Conservation (phyloP, 257 asterid species). For the Petunia axillaris region DNA sequence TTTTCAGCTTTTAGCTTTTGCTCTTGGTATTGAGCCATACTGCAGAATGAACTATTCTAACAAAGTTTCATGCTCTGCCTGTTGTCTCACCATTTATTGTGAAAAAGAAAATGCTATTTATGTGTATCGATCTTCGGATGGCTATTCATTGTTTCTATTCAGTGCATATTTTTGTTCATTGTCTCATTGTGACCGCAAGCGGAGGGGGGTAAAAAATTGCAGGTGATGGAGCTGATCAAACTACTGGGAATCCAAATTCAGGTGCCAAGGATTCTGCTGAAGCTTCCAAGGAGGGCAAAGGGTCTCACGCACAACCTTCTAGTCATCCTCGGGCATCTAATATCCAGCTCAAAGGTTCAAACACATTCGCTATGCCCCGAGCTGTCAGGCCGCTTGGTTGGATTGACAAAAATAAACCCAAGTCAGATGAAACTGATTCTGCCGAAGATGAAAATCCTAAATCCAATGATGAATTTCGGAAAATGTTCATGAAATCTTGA, state of each 20-base stretch:
- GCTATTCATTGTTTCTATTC: background rate
- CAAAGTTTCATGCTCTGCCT: background rate
- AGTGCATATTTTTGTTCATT: background rate
- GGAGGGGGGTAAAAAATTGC: slow-evolving; percentile 30
- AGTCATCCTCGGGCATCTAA: slow-evolving; percentile 39
- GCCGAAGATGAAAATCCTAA: slow-evolving; percentile 66
- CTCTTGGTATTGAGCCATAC: slow-evolving; percentile 1
- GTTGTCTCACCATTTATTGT: background rate
- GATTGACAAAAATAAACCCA: slow-evolving; percentile 36
- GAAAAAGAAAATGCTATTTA: background rate
- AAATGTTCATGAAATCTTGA: slow-evolving; percentile 66
- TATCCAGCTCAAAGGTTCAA: slow-evolving; percentile 64
- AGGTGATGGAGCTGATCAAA: slow-evolving; percentile 40
- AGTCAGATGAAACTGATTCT: slow-evolving; percentile 41
- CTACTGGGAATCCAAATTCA: slow-evolving; percentile 16
- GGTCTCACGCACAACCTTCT: slow-evolving; percentile 30
- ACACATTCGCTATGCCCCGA: slow-evolving; percentile 90
- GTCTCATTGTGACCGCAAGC: background rate
- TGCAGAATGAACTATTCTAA: background rate
- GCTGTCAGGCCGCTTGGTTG: slow-evolving; percentile 69
- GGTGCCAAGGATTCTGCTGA: slow-evolving; percentile 37
- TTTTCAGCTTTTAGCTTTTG: background rate
- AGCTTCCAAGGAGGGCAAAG: slow-evolving; percentile 41
- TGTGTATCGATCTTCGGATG: background rate
- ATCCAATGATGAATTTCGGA: slow-evolving; percentile 95